Evolutionary conservation across 495 filamentous ascomycete species (phyloP).

Genomic region (Sordaria brevicollis): DNA sequence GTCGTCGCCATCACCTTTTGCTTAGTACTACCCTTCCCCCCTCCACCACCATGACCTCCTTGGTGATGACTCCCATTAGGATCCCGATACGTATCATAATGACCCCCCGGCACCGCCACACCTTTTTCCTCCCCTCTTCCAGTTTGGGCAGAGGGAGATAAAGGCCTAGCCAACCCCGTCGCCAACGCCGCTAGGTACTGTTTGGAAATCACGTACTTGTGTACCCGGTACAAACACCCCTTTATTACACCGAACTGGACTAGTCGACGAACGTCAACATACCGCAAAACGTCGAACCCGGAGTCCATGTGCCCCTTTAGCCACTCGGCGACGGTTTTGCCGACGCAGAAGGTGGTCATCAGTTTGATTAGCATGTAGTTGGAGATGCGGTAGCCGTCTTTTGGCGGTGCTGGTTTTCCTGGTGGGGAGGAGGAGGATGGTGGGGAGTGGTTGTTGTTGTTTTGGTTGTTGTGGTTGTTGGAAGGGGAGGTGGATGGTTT

Average conservation of each 20-base stretch:
- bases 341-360: slow-evolving; percentile 68
- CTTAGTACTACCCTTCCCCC: not conserved
- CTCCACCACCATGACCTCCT: not conserved
- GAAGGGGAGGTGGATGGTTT: not conserved
- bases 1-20: not conserved
- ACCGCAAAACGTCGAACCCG: slow-evolving; percentile 46
- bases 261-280: slow-evolving; percentile 80
- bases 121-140: not conserved
- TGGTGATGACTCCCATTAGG: no score
- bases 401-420: not conserved
- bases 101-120: not conserved
- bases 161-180: slow-evolving; percentile 24
- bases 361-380: slow-evolving; percentile 53
- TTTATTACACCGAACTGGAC: slow-evolving; percentile 95
- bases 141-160: not conserved
- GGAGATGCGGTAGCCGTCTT: slow-evolving; percentile 25
- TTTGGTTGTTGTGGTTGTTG: not conserved
- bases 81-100: not conserved
- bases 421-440: not conserved
- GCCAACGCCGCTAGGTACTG: slow-evolving; percentile 34
- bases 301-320: slow-evolving; percentile 54
- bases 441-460: slow-evolving; percentile 7
- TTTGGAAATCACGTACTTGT: slow-evolving; percentile 73
- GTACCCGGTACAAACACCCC: slow-evolving; percentile 85
- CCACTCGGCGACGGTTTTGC: slow-evolving; percentile 74